Evolutionary conservation across 495 filamentous ascomycete species (phyloP).

Genomic region (Xylaria grammica): DNA sequence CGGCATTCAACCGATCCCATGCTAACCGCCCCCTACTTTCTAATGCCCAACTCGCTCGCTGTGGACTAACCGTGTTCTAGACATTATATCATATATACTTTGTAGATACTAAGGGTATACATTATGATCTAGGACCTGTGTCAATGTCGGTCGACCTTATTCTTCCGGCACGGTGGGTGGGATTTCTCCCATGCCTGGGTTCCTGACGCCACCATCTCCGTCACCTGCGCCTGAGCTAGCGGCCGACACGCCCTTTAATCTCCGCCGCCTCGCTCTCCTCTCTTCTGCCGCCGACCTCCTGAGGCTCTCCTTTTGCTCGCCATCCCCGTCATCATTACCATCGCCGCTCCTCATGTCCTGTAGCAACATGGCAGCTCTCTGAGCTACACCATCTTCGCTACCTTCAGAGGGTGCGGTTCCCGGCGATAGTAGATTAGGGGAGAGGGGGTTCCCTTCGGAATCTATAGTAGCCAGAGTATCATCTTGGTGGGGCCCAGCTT

Average conservation of each 20-base stretch:
- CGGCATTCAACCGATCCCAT: conserved; percentile 7
- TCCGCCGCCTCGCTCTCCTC: conserved; percentile 37
- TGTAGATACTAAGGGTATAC: conserved; percentile 20
- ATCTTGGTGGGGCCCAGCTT: conserved; percentile 36
- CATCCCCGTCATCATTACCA: conserved; percentile 60
- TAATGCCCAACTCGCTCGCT: conserved; percentile 1
- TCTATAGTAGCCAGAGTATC: conserved; percentile 27
- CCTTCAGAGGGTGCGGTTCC: conserved; percentile 52
- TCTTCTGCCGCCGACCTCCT: conserved; percentile 53
- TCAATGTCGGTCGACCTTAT: conserved; percentile 13
- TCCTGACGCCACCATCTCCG: conserved; percentile 27
- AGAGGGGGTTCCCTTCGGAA: conserved; percentile 45
- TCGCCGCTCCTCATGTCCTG: conserved; percentile 75
- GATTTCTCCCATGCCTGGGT: conserved; percentile 29
- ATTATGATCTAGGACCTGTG: neutral
- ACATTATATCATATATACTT: conserved; percentile 32
- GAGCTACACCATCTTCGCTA: conserved; percentile 76
- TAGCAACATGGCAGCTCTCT: conserved; percentile 80
- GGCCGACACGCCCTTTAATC: conserved; percentile 33
- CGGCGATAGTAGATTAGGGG: conserved; percentile 42
- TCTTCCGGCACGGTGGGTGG: conserved; percentile 29
- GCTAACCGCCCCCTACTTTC: neutral
- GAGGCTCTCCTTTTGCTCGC: conserved; percentile 62
- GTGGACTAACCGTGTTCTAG: conserved; percentile 20
- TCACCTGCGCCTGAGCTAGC: conserved; percentile 24